Evolutionary conservation across 495 filamentous ascomycete genomes (phyloP).

Genomic region (Hypoxylon trugodes): DNA sequence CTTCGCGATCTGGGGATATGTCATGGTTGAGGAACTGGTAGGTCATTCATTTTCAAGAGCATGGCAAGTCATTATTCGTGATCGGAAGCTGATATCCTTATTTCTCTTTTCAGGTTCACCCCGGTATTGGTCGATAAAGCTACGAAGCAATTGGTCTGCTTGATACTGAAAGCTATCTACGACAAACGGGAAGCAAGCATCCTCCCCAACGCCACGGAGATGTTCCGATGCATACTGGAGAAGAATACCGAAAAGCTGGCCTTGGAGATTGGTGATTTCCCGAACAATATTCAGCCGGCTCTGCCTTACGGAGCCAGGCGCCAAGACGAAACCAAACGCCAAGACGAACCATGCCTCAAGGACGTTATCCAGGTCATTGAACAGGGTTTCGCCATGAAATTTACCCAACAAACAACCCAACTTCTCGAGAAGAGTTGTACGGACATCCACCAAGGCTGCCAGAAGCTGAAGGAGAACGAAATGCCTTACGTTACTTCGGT

Average conservation of each 20-base stretch:
- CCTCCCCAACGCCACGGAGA: background rate
- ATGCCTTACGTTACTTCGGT: background rate
- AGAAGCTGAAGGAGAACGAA: background rate
- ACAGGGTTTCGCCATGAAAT: background rate
- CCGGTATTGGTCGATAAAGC: background rate
- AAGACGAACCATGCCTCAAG: background rate
- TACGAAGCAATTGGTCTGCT: background rate
- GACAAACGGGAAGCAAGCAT: background rate
- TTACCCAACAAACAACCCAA: background rate
- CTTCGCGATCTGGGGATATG: background rate
- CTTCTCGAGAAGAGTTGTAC: conserved; percentile 10
- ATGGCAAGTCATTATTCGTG: background rate
- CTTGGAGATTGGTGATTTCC: conserved; percentile 2
- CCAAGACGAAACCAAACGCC: background rate
- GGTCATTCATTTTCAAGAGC: background rate
- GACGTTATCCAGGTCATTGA: background rate
- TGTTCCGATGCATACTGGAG: conserved; percentile 11
- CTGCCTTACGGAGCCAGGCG: background rate
- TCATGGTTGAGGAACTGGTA: conserved; percentile 7
- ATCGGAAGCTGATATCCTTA: conserved; percentile 1
- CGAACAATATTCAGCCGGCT: background rate
- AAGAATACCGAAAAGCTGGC: conserved; percentile 2
- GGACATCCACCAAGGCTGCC: background rate
- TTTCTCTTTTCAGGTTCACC: conserved; percentile 2
- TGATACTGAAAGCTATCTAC: conserved; percentile 9